Evolutionary conservation across 257 asterid species (phyloP).

Genomic region (Coffea eugenioides): DNA sequence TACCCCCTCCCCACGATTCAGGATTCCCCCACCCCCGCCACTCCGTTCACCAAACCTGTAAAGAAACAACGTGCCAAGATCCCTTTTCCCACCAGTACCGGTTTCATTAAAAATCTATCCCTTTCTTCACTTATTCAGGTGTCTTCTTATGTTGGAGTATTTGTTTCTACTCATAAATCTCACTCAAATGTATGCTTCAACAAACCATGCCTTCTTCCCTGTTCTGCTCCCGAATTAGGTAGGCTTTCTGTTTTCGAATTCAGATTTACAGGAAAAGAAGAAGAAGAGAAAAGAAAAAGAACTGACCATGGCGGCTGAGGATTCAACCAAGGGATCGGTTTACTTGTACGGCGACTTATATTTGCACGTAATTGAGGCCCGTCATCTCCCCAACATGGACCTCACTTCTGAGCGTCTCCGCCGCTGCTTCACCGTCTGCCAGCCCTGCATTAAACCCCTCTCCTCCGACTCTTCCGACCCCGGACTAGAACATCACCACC

Average conservation of each 20-base stretch:
- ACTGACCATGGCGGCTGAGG: conserved; percentile 49
- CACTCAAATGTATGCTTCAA: no score
- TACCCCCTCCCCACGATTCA: no score
- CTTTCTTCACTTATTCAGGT: background rate
- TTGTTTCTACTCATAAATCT: no score
- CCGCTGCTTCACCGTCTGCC: conserved; percentile 57
- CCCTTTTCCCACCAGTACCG: conserved; percentile 3
- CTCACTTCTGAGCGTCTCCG: conserved; percentile 64
- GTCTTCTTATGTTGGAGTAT: no score
- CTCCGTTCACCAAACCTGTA: no score
- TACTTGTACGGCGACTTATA: conserved; percentile 82
- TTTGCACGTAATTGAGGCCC: conserved; percentile 60
- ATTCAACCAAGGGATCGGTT: conserved; percentile 21
- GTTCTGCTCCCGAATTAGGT: background rate
- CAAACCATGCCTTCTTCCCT: background rate
- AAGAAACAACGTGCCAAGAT: conserved; percentile 7
- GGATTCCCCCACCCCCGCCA: no score
- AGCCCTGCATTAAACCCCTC: conserved; percentile 28
- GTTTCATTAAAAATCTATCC: background rate
- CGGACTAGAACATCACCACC: conserved; percentile 7
- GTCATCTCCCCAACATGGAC: conserved; percentile 84
- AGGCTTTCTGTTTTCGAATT: background rate
- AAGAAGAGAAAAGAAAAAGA: background rate
- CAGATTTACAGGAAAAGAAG: background rate
- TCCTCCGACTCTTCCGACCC: conserved; percentile 11